Evolutionary conservation across 768 basidiomycete species (phyloP).

Genomic region (Chlorophyllum brunneum): DNA sequence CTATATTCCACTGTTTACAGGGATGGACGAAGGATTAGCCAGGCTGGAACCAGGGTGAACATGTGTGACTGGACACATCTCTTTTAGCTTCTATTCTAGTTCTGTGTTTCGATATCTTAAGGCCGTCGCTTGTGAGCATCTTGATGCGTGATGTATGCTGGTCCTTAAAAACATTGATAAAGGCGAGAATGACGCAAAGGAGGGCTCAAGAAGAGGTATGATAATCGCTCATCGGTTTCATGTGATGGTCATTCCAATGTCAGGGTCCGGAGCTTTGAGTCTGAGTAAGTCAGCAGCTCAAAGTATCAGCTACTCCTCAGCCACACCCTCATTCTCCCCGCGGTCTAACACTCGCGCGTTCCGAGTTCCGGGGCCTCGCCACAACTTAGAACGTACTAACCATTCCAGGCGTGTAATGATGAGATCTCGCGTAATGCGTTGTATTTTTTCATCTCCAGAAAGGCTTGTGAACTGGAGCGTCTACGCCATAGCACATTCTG

Average conservation of each 20-base stretch:
- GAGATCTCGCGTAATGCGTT: too few relatives aligned
- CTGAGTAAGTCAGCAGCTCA: too few relatives aligned
- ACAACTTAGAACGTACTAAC: neutral
- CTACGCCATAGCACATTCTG: neutral
- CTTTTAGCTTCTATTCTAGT: too few relatives aligned
- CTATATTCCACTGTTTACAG: too few relatives aligned
- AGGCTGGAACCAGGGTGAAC: too few relatives aligned
- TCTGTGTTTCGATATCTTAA: too few relatives aligned
- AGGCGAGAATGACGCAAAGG: neutral
- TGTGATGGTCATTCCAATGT: neutral
- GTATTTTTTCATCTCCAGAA: too few relatives aligned
- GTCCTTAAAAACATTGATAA: neutral
- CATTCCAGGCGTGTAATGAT: neutral
- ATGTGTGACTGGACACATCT: too few relatives aligned
- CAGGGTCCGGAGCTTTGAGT: neutral
- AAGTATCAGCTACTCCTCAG: too few relatives aligned
- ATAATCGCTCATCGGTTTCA: neutral
- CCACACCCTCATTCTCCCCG: neutral
- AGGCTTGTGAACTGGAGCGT: neutral
- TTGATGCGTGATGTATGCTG: neutral
- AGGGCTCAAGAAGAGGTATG: neutral
- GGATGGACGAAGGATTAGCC: too few relatives aligned
- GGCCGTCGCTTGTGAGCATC: too few relatives aligned
- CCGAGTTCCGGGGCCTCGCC: neutral
- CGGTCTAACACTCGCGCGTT: neutral